A percentile compares a stretch with the other conserved stretches of the same genome.
Conservation (phyloP, 2,329 filamentous ascomycete species). For the Diaporthe citri region DNA sequence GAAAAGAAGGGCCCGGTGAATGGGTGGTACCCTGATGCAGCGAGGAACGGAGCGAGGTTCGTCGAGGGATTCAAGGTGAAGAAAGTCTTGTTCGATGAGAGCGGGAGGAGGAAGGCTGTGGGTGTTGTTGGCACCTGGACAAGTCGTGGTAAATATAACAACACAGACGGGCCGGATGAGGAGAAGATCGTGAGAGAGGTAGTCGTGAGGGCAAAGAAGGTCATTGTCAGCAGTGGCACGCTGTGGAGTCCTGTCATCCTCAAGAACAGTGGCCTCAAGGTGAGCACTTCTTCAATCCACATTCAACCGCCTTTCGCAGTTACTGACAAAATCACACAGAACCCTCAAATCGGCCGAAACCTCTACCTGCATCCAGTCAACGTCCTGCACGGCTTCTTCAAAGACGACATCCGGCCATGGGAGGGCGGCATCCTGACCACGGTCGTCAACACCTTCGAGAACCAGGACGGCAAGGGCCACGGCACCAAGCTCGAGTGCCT, state of each 20-base stretch:
- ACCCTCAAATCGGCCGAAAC: slow-evolving; percentile 84
- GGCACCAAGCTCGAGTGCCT: slow-evolving; percentile 82
- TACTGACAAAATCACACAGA: slow-evolving; percentile 57
- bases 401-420: slow-evolving; percentile 75
- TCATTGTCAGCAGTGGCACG: slow-evolving; percentile 79
- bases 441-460: slow-evolving; percentile 81
- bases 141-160: slow-evolving; percentile 70
- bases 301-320: fast-evolving
- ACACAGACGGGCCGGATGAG: slow-evolving; percentile 45
- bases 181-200: slow-evolving; percentile 69
- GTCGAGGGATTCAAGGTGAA: slow-evolving; percentile 82
- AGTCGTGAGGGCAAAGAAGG: slow-evolving; percentile 79
- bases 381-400: slow-evolving; percentile 70
- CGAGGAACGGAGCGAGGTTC: slow-evolving; percentile 78
- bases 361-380: slow-evolving; percentile 84
- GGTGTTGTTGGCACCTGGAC: slow-evolving; percentile 81
- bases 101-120: slow-evolving; percentile 66
- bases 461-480: slow-evolving; percentile 81
- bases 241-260: slow-evolving; percentile 81
- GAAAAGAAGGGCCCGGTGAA: slow-evolving; percentile 82
- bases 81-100: slow-evolving; percentile 75
- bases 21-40: slow-evolving; percentile 82
- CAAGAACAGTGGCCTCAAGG: slow-evolving; percentile 78
- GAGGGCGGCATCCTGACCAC: slow-evolving; percentile 80
- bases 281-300: slow-evolving; percentile 46